Conservation (phyloP, 2,329 filamentous ascomycete species). For the Sporothrix luriei region DNA sequence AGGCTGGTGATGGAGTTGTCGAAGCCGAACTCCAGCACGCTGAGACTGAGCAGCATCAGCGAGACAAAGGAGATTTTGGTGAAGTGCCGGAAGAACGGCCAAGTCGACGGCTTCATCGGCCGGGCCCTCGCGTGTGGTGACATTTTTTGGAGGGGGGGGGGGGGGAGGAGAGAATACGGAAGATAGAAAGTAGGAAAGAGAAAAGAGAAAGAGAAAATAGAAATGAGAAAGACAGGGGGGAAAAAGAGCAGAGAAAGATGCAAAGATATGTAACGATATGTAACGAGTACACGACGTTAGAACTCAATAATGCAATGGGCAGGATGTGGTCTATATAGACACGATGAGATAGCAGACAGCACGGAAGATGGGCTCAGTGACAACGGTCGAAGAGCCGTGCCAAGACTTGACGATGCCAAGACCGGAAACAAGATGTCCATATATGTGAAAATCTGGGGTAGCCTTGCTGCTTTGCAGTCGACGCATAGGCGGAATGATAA, state of each 20-base stretch:
- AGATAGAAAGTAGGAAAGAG: not conserved
- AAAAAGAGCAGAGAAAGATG: not conserved
- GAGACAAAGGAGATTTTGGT: constrained; percentile 31
- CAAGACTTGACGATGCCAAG: constrained; percentile 20
- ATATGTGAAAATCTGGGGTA: constrained; percentile 28
- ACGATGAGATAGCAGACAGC: not conserved
- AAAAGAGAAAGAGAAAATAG: too few relatives aligned
- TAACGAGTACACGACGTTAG: too few relatives aligned
- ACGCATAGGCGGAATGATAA: not conserved
- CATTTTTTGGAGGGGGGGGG: too few relatives aligned
- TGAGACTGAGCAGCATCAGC: constrained; percentile 30
- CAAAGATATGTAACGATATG: not conserved
- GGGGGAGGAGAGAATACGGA: not conserved
- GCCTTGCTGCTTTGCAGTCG: not conserved
- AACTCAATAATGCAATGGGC: not conserved
- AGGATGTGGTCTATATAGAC: not conserved
- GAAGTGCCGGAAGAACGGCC: constrained; percentile 32
- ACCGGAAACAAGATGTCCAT: not conserved
- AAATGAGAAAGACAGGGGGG: not conserved
- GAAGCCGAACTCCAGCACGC: constrained; percentile 35
- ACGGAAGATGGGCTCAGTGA: not conserved
- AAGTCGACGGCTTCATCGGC: not conserved
- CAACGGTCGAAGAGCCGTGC: not conserved
- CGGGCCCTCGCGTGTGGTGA: not conserved
- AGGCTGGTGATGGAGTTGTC: constrained; percentile 32